Base-by-base conservation (phyloP, 805 yeast genomes). In the Spathaspora passalidarum region DNA sequence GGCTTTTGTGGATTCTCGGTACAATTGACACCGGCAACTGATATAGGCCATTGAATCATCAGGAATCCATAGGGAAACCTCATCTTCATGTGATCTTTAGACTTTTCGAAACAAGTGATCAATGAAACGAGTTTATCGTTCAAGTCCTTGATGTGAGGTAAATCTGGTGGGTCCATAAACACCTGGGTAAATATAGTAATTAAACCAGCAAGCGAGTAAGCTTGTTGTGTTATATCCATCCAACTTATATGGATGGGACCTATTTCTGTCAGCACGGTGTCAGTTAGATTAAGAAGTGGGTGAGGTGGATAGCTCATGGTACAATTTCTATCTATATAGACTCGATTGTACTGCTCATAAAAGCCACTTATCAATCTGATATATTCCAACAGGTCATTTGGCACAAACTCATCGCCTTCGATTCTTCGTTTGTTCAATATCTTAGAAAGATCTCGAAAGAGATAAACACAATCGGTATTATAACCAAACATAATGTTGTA, bases 1-100 rank as follows among this genome's bases (percentile, higher is more conserved):
- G 46, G 44, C 41, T 68, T 65, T 44, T 76, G 72, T 4, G 60
- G 59, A 3, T 58, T 58, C 1, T 64, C 53, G 1, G 61, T 55
- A 50, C 76, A 69, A 49, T 75, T 73, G 45, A 72, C 44, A 0
- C 84, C 86, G 1, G 79, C 77, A 11, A 73, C 66, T 37, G 72
- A 61, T 63, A 80, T 64, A 0, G 84, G 79, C 78, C 82, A 75
- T 55, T 80, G 85, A 16, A 78, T 57, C 70, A 79, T 64, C 69
- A 79, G 50, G 9, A 50, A 42, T 8, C 47, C 51, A 45, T 46
- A 44, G 10, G 44, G 45, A 32, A 29, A 46, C 17, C 32, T 32
- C 49, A 34, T 45, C 34, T 23, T 40, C 19, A 20, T 20, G 18
- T 41, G 36, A 17, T 44, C 47, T 9, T 19, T 38, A 6, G 50